Evolutionary conservation across 805 yeast genomes (phyloP), one percentile per base, ranked within the genome.

Genomic region (Suhomyces xylopsoci): DNA sequence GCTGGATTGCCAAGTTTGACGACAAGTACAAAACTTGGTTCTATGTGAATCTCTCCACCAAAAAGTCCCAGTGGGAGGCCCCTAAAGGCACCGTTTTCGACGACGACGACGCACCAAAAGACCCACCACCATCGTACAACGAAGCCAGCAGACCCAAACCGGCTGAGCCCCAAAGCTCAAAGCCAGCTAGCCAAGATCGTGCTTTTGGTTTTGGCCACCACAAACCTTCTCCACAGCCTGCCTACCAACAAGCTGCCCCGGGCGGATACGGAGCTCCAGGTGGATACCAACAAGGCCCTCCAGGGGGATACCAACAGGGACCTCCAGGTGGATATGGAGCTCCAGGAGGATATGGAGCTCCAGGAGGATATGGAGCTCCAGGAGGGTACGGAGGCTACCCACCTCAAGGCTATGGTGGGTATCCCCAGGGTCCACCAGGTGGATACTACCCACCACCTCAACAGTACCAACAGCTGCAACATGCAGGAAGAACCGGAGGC

Each of bases 1-100:
- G 92, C 4, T 87, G 92, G 92, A 71, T 84, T 54, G 86, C 94
- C 43, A 83, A 84, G 48, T 84, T 81, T 70, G 91, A 87, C 63
- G 85, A 83, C 9, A 76, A 84, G 52, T 87, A 87, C 65, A 76
- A 79, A 48, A 82, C 87, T 1, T 90, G 85, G 84, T 93, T 85
- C 67, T 93, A 84, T 62, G 96, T 93, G n/a, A 77, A 90, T 60
- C 70, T 88, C 57, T 62, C 76, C 14, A 81, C 89, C 12, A 86
- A 88, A 54, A 74, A 82, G 58, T 89, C 97, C 0, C 97, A 91
- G 68, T 93, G 98, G 98, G 96, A 89, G 50, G 82, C 84, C 12
- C 97, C 97, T 14, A 53, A 55, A 9, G 87, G 87, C 1, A 81
- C 89, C 0, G 65, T 59, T 1, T 79, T 80, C 64, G 52, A 49